Evolutionary conservation across 2,329 filamentous ascomycete species (phyloP).

Genomic region (Fusarium papillatum): DNA sequence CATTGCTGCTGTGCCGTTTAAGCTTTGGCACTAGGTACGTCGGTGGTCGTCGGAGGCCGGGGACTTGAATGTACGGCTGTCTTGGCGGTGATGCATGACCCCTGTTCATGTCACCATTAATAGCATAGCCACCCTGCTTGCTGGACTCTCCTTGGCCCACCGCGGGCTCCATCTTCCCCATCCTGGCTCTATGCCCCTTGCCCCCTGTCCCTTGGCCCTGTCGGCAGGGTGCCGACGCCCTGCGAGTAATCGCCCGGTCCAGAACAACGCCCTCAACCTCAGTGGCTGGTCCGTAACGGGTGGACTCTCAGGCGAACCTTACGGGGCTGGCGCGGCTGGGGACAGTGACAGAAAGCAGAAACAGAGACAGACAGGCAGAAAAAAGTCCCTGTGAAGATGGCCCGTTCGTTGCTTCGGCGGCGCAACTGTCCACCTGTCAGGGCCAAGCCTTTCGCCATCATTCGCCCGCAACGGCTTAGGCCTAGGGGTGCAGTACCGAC

Average conservation of each 20-base stretch:
- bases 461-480: constrained; percentile 1
- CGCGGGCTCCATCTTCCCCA: constrained; percentile 19
- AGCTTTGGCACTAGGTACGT: constrained; percentile 38
- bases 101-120: constrained; percentile 35
- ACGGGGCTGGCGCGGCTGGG: constrained; percentile 1
- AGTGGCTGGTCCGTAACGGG: constrained; percentile 9
- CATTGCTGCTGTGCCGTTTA: constrained; percentile 34
- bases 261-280: constrained; percentile 27
- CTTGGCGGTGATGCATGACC: constrained; percentile 11
- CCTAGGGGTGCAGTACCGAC: not conserved
- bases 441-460: not conserved
- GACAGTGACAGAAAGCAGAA: not conserved
- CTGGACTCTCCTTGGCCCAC: constrained; percentile 21
- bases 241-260: constrained; percentile 36
- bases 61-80: not conserved
- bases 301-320: constrained; percentile 1
- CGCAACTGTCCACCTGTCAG: not conserved
- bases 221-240: constrained; percentile 28
- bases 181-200: constrained; percentile 13
- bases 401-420: not conserved
- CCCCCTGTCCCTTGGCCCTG: constrained; percentile 15
- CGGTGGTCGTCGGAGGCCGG: constrained; percentile 6
- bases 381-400: constrained; percentile 6
- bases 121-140: constrained; percentile 30
- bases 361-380: not conserved